A percentile compares a stretch with the other conserved stretches of the same genome.
phyloP scores from a whole-genome alignment of 768 basidiomycete genomes.

The Pholiota microspora region DNA sequence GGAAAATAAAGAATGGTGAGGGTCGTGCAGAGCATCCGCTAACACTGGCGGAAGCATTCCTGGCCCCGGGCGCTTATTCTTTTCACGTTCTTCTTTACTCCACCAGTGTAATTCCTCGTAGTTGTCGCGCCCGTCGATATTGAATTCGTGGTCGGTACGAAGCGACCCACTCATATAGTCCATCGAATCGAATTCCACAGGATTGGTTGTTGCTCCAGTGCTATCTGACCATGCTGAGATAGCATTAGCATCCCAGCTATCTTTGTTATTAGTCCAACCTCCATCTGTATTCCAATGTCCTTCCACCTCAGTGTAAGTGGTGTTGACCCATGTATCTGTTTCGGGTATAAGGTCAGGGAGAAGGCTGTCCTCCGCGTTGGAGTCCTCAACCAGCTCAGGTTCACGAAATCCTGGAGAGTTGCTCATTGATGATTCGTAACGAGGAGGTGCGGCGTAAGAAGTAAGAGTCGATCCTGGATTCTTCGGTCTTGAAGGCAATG shows the following conservation, averaged over 20 bases:
- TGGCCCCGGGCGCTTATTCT: slow-evolving; percentile 56
- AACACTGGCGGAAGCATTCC: slow-evolving; percentile 70
- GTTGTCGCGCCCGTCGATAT: slow-evolving; percentile 59
- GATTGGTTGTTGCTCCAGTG: slow-evolving; percentile 13
- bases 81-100: slow-evolving; percentile 48
- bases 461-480: slow-evolving; percentile 45
- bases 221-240: slow-evolving; percentile 12
- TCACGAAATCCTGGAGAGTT: slow-evolving; percentile 44
- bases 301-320: slow-evolving; percentile 3
- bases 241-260: slow-evolving; percentile 10
- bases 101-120: slow-evolving; percentile 72
- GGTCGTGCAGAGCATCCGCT: slow-evolving; percentile 65
- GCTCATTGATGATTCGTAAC: slow-evolving; percentile 28
- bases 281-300: slow-evolving; percentile 17
- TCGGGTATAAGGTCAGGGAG: slow-evolving; percentile 40
- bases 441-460: slow-evolving; percentile 38
- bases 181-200: slow-evolving; percentile 20
- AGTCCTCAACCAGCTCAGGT: slow-evolving; percentile 54
- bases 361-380: slow-evolving; percentile 29
- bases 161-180: slow-evolving; percentile 21
- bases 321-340: slow-evolving; percentile 24
- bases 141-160: slow-evolving; percentile 27
- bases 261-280: slow-evolving; percentile 17
- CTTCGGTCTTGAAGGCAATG: slow-evolving; percentile 36
- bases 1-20: slow-evolving; percentile 69